phyloP scores from a whole-genome alignment of 2,329 filamentous ascomycete genomes.

The Pseudocercospora crystallina region DNA sequence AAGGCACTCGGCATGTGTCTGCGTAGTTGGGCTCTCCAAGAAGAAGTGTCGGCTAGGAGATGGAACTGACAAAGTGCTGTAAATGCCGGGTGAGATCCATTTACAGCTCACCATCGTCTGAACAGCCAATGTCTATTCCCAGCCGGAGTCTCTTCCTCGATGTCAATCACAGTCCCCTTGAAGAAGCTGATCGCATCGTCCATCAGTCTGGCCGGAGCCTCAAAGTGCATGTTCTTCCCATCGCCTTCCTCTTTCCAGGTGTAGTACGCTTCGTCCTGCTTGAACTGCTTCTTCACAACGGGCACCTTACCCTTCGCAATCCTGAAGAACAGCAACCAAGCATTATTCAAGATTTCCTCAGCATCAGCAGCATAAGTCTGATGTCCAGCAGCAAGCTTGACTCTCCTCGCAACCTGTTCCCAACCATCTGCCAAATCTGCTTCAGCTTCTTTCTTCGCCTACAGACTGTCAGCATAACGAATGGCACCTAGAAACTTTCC shows the following conservation, averaged over 20 bases:
- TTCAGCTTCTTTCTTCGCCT: slow-evolving; percentile 17
- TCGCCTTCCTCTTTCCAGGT: slow-evolving; percentile 38
- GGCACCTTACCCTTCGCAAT: slow-evolving; percentile 38
- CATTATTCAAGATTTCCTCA: slow-evolving; percentile 37
- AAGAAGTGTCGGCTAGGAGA: no score
- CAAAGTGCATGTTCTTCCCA: slow-evolving; percentile 36
- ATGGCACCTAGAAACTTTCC: no score
- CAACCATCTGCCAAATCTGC: slow-evolving; percentile 24
- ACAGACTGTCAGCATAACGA: background rate
- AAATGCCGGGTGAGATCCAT: no score
- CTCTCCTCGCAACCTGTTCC: slow-evolving; percentile 22
- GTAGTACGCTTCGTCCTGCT: slow-evolving; percentile 36
- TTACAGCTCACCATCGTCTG: no score
- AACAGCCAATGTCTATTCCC: no score
- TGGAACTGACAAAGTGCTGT: no score
- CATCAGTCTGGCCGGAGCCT: slow-evolving; percentile 37
- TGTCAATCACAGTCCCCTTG: background rate
- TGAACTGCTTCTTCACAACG: slow-evolving; percentile 31
- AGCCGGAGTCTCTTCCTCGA: no score
- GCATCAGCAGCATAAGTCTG: slow-evolving; percentile 39
- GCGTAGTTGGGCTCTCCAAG: no score
- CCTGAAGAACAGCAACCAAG: slow-evolving; percentile 35
- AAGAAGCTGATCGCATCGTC: slow-evolving; percentile 33
- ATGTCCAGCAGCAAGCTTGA: slow-evolving; percentile 38
- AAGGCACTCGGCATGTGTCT: no score